Conservation (phyloP, 2,329 filamentous ascomycete species). For the Ilyonectria robusta region DNA sequence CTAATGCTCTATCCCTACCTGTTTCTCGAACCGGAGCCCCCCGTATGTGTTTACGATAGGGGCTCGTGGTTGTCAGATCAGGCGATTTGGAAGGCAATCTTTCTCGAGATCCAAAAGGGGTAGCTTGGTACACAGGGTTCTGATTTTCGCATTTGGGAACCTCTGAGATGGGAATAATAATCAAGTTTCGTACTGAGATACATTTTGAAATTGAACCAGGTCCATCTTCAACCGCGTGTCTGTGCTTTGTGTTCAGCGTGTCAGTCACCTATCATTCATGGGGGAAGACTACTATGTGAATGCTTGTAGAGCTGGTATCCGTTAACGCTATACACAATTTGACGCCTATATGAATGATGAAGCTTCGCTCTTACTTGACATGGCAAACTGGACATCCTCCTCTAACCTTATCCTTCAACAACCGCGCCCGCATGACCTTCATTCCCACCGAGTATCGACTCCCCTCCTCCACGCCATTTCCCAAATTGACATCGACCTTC, state of each 20-base stretch:
- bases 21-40: not conserved
- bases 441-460: conserved; percentile 79
- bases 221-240: conserved; percentile 7
- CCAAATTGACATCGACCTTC: conserved; percentile 63
- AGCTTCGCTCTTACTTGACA: conserved; percentile 33
- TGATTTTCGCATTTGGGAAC: conserved; percentile 42
- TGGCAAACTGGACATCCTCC: conserved; percentile 75
- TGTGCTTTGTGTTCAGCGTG: conserved; percentile 4
- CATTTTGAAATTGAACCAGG: conserved; percentile 40
- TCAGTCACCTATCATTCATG: not conserved
- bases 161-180: conserved; percentile 43
- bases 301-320: not conserved
- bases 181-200: conserved; percentile 44
- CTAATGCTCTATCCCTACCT: conserved; percentile 35
- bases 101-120: conserved; percentile 31
- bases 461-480: conserved; percentile 58
- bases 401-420: conserved; percentile 79
- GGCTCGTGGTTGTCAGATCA: conserved; percentile 16
- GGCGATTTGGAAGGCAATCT: conserved; percentile 30
- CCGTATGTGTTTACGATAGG: conserved; percentile 27
- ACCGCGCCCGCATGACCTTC: conserved; percentile 88
- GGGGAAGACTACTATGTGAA: not conserved
- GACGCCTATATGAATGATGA: conserved; percentile 24
- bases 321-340: conserved; percentile 29
- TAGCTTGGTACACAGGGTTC: conserved; percentile 42